phyloP scores from a whole-genome alignment of 2,329 filamentous ascomycete species.

The Ophiostoma sp. region DNA sequence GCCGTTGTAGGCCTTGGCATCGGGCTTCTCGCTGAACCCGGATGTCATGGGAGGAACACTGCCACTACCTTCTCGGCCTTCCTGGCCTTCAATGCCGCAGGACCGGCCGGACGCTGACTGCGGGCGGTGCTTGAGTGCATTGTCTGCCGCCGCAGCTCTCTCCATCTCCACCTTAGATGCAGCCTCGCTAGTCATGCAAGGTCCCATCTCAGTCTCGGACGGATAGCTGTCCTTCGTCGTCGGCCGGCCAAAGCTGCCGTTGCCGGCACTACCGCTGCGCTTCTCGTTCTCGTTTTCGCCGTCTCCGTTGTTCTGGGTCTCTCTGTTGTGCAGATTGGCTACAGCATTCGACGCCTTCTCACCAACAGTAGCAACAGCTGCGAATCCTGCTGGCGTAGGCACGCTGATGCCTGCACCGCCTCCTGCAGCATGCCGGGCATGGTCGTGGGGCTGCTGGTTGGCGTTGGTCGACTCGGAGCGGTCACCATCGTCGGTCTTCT shows the following conservation, averaged over 20 bases:
- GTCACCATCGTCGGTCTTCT: conserved; percentile 47
- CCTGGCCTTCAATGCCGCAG: background rate
- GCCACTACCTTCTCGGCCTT: background rate
- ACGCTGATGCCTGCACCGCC: conserved; percentile 40
- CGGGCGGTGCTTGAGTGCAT: conserved; percentile 28
- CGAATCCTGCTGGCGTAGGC: conserved; percentile 37
- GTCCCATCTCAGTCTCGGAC: conserved; percentile 30
- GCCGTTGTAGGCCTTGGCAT: conserved; percentile 28
- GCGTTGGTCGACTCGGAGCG: conserved; percentile 19
- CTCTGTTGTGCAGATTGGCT: background rate
- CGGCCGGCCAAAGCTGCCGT: conserved; percentile 13
- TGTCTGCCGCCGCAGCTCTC: conserved; percentile 32
- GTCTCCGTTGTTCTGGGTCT: conserved; percentile 14
- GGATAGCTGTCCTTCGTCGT: conserved; percentile 30
- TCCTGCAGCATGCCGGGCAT: conserved; percentile 28
- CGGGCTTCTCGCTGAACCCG: conserved; percentile 20
- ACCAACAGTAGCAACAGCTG: conserved; percentile 35
- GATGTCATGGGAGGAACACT: background rate
- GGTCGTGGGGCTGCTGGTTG: conserved; percentile 20
- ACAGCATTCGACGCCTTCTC: conserved; percentile 35
- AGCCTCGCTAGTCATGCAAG: conserved; percentile 19
- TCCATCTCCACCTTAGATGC: conserved; percentile 31
- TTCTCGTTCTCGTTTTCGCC: conserved; percentile 28
- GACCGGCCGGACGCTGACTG: conserved; percentile 5
- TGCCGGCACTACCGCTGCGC: conserved; percentile 8